phyloP scores from a whole-genome alignment of 2,329 filamentous ascomycete genomes.

The Orbilia blumenaviensis region DNA sequence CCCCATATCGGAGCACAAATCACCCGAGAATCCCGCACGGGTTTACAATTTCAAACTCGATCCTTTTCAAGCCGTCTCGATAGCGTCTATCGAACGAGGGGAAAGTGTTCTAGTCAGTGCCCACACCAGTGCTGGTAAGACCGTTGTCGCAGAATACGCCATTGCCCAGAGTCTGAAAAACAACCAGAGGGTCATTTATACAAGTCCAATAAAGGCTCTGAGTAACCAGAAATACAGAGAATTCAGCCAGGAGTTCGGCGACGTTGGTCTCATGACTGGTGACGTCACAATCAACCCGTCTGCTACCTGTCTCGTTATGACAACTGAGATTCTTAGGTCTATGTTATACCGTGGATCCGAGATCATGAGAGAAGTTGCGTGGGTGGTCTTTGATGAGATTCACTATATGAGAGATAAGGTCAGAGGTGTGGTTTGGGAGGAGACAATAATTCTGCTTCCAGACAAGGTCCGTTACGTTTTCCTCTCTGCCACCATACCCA shows the following conservation, averaged over 20 bases:
- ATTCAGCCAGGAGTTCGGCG: conserved; percentile 93
- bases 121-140: conserved; percentile 97
- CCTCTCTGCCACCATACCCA: conserved; percentile 95
- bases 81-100: conserved; percentile 92
- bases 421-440: conserved; percentile 97
- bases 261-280: conserved; percentile 97
- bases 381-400: conserved; percentile 98
- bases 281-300: conserved; percentile 99
- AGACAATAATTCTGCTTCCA: conserved; percentile 95
- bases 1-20: conserved; percentile 91
- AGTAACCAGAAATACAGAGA: conserved; percentile 99
- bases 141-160: conserved; percentile 96
- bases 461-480: conserved; percentile 99
- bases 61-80: conserved; percentile 94
- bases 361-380: conserved; percentile 98
- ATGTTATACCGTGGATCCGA: conserved; percentile 98
- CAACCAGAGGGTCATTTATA: conserved; percentile 98
- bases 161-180: conserved; percentile 96
- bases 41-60: conserved; percentile 90
- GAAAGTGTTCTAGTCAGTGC: conserved; percentile 97
- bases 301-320: conserved; percentile 98
- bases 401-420: conserved; percentile 97
- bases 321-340: conserved; percentile 96
- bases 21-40: conserved; percentile 85
- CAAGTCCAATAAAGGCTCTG: conserved; percentile 96